phyloP scores from a whole-genome alignment of 1,284 basidiomycete genomes.

The Sporisorium exsertum region DNA sequence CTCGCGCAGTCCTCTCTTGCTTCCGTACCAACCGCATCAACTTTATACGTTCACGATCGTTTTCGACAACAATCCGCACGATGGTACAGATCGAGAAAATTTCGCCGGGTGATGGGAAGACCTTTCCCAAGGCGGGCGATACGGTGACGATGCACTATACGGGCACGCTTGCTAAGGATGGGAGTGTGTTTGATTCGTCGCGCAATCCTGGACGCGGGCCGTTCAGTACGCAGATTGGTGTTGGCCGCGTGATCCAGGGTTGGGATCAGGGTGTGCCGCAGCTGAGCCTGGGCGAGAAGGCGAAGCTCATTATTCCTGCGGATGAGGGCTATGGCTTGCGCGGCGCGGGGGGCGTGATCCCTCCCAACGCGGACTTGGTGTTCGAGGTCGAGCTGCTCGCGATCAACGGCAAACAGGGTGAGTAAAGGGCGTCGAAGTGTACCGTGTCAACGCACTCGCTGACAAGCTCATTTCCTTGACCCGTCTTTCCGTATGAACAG shows the following conservation, averaged over 20 bases:
- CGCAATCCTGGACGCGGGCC: slow-evolving; percentile 67
- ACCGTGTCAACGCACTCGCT: too few relatives aligned
- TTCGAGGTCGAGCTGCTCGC: slow-evolving; percentile 71
- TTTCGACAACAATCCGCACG: slow-evolving; percentile 2
- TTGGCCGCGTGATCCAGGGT: slow-evolving; percentile 70
- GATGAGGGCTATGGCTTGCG: slow-evolving; percentile 69
- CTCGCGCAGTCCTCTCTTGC: neutral
- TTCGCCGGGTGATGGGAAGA: slow-evolving; percentile 68
- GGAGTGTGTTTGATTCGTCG: slow-evolving; percentile 67
- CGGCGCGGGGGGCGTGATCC: slow-evolving; percentile 68
- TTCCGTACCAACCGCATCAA: neutral
- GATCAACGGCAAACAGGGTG: slow-evolving; percentile 67
- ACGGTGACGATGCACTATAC: slow-evolving; percentile 65
- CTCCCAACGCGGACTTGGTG: slow-evolving; percentile 64
- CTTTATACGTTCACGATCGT: neutral
- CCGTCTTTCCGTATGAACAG: neutral
- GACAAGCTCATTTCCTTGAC: too few relatives aligned
- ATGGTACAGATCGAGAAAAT: slow-evolving; percentile 67
- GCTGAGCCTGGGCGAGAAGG: slow-evolving; percentile 70
- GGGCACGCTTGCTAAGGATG: slow-evolving; percentile 61
- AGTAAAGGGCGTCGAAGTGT: too few relatives aligned
- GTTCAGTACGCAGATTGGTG: slow-evolving; percentile 61
- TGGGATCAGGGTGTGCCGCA: slow-evolving; percentile 71
- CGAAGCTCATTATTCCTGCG: slow-evolving; percentile 57
- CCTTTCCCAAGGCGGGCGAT: slow-evolving; percentile 66